Evolutionary conservation across 106 monocot genomes (phyloP).

Genomic region (Dendrobium catenatum): DNA sequence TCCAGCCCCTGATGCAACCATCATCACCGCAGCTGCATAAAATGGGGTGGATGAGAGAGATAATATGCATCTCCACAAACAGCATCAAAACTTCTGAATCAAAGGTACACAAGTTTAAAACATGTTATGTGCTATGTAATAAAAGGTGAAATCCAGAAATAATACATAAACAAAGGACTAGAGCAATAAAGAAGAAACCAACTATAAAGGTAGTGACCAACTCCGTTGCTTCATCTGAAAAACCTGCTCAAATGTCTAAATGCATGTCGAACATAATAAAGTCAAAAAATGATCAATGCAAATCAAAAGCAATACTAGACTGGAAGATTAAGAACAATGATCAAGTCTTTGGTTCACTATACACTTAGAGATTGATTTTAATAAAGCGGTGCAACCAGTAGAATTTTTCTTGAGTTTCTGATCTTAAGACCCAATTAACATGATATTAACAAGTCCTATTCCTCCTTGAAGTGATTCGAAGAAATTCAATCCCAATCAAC

Average conservation of each 20-base stretch:
- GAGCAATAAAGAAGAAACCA: background rate
- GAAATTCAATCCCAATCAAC: background rate
- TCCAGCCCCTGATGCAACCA: slow-evolving; percentile 79
- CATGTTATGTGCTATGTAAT: background rate
- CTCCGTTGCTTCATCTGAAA: background rate
- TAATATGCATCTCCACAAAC: background rate
- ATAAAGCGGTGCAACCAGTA: background rate
- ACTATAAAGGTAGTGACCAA: background rate
- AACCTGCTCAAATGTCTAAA: background rate
- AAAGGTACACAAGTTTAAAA: background rate
- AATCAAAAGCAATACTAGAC: no score
- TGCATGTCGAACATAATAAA: background rate
- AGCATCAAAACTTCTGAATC: background rate
- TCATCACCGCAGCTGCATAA: slow-evolving; percentile 90
- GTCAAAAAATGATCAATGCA: no score
- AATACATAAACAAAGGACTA: background rate
- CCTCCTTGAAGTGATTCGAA: background rate
- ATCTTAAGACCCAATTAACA: background rate
- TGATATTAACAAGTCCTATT: background rate
- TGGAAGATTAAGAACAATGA: background rate
- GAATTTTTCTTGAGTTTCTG: background rate
- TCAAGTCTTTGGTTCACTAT: background rate
- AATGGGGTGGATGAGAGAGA: background rate
- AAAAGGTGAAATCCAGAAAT: background rate
- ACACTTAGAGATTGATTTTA: background rate